Evolutionary conservation across 2,329 filamentous ascomycete species (phyloP), one percentile per base, ranked within the genome.

Genomic region (Scedosporium aurantiacum): DNA sequence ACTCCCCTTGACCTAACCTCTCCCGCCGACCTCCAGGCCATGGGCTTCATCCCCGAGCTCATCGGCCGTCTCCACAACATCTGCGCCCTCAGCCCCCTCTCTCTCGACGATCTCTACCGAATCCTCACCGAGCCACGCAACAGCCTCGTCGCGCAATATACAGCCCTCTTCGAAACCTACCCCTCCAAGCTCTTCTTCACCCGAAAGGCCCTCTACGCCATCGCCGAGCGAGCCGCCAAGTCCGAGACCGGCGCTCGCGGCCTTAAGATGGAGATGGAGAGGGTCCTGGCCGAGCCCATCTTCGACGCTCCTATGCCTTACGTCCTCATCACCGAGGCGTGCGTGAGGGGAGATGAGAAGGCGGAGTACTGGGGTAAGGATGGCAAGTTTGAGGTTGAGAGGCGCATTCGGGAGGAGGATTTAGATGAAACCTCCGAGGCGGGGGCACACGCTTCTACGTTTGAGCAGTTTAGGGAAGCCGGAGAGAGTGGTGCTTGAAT

Each of bases 91-190:
- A 87, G 90, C 14, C 86, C 91, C 0, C 80, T 99, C 0, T 83
- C 82, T 1, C 76, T 80, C 14, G 70, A 79, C 25, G 83, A 87
- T 63, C 84, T 99, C 12, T 85, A 93, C 60, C 86, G 92, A 60
- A 94, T 99, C 64, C 80, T 99, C 45, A 97, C 91, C 0, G 93
- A 97, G 71, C 94, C 94, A 1, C 86, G 89, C 62, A 96, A 97
- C 75, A 90, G 87, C 60, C 81, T 99, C 0, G 80, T 96, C 2
- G 85, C 87, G 56, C 94, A 99, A 74, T 97, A 97, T 73, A 89
- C 87, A 18, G 87, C 91, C 2, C 83, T 97, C 1, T 97, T 97
- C 70, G 84, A 88, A 62, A 87, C 84, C 1, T 87, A 85, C 64
- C 88, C 94, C 0, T 91, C 88, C 61, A 87, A 90, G 57, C 78